These are phyloP conservation scores for Porcisia deanei DNA, from an alignment of 208 protist species.

Conservation along the genomic window DNA sequence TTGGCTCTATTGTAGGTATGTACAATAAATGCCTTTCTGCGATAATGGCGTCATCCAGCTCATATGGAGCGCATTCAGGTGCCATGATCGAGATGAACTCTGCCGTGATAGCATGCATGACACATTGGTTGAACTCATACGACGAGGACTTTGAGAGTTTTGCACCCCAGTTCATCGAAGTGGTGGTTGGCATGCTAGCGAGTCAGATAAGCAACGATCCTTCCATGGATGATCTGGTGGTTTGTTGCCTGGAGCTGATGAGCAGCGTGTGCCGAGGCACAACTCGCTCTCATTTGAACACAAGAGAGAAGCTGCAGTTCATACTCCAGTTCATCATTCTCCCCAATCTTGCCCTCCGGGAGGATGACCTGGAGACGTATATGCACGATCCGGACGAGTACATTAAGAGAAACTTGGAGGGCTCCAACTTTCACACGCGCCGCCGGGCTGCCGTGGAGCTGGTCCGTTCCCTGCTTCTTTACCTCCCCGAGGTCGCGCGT, in stretches of 20 bases:
- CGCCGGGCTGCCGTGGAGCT: constrained; percentile 92
- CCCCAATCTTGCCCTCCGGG: constrained; percentile 92
- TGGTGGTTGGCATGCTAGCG: constrained; percentile 88
- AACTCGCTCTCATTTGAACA: constrained; percentile 79
- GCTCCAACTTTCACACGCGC: constrained; percentile 93
- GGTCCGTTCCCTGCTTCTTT: constrained; percentile 83
- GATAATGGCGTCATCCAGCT: constrained; percentile 30
- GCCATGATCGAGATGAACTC: constrained; percentile 86
- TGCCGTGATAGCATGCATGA: constrained; percentile 83
- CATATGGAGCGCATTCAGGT: background rate
- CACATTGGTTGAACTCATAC: constrained; percentile 91
- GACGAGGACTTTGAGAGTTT: constrained; percentile 94
- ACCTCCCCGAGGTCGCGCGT: constrained; percentile 59
- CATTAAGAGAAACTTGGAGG: constrained; percentile 97
- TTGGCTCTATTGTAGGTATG: constrained; percentile 68
- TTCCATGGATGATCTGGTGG: constrained; percentile 85
- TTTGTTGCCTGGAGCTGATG: constrained; percentile 91
- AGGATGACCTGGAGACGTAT: constrained; percentile 94
- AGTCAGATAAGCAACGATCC: constrained; percentile 38
- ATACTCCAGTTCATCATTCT: constrained; percentile 94
- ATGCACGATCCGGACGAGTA: constrained; percentile 95
- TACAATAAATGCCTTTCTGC: constrained; percentile 63
- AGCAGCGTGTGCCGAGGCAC: constrained; percentile 77
- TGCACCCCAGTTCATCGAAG: constrained; percentile 82
- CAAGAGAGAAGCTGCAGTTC: constrained; percentile 59